Base-by-base conservation (phyloP, 2,329 filamentous ascomycete species). In the Pseudogymnoascus sp. region DNA sequence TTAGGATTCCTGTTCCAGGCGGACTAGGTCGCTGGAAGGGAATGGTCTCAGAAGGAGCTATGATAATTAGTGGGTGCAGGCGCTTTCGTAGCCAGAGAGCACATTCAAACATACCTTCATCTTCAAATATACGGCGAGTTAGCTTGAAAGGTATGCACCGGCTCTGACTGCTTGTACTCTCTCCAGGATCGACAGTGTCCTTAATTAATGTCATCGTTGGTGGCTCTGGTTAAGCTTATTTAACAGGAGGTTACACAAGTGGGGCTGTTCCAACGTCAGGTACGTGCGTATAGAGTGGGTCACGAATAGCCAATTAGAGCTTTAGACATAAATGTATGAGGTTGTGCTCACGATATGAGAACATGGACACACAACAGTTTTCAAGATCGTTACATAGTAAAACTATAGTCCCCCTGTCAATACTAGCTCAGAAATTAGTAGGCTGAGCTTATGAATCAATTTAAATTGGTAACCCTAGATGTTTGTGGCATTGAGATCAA, bases 1-100 rank as follows among this genome's bases (percentile, higher is more conserved):
- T 38, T 62, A 61, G 19, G 37, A 56, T 56, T 59, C 59, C 56
- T 43, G 35, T 24, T 61, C 59, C 14, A 5, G n/a, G 59, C 59
- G 35, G 28, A 26, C 31, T 38, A 8, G 35, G n/a, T 11, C n/a
- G 35, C 7, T 61, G 33, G 7, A 22, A 7, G n/a, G 35, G 59
- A 28, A 61, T 28, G 16, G 14, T 24, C 5, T 60, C 7, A n/a
- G 31, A 38, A 37, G 31, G 33, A 31, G 14, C 35, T 61, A 38
- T 14, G n/a, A 38, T 26, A 26, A 26, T 41, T 41, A 43, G 19
- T 50, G 14, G 6, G 24, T 53, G 16, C 19, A 46, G 19, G 19
- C 22, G 11, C 14, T 31, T 28, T 53, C 14, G 6, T 31, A n/a
- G 24, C 24, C 12, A 16, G 14, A 53, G 24, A 5, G 24, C 14